Evolutionary conservation across 768 basidiomycete genomes (phyloP), one percentile per base, ranked within the genome.

Genomic region (Crepidotus variabilis): DNA sequence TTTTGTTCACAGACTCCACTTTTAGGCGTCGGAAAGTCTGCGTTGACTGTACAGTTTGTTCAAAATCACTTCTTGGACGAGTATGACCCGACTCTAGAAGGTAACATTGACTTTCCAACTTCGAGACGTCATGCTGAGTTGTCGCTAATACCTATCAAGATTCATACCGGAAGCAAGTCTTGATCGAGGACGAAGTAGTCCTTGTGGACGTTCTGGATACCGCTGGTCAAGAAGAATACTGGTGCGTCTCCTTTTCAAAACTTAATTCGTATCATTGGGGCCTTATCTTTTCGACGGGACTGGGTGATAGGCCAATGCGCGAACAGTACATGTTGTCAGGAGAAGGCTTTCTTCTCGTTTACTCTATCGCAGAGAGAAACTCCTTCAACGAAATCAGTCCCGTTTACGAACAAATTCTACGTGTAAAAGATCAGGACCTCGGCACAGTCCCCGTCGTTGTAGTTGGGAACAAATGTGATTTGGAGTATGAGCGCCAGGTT

Each of bases 281-380:
- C n/a, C 51, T 11, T 51, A 36, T 36, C 14, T 2, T 20, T 18
- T 24, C 10, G 20, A 7, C 23, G 23, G 16, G 32, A 47, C 7
- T 45, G 53, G 45, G 10, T 22, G 1, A 50, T 56, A 94, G 92
- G 57, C 95, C 95, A 18, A 98, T 98, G 95, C 87, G 95, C 48
- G 95, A 98, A 69, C 95, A 98, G 67, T 98, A 98, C 77, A 98
- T 97, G 94, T 86, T 94, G 52, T 94, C 94, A 24, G 95, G 95
- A 58, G 95, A 98, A 73, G 95, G 95, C 8, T 98, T 98, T 80
- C 83, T 98, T 45, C 86, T 98, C 61, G 94, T 98, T 58, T 98
- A 98, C 72, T 94, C 93, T 51, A 97, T 97, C 73, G 96, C 95
- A n/a, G 94, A 94, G 28, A 87, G 95, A 62, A 89, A 92, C 70